These are phyloP conservation scores for Penicillium italicum DNA, from an alignment of 2,329 filamentous ascomycete species.

Conservation along the genomic window DNA sequence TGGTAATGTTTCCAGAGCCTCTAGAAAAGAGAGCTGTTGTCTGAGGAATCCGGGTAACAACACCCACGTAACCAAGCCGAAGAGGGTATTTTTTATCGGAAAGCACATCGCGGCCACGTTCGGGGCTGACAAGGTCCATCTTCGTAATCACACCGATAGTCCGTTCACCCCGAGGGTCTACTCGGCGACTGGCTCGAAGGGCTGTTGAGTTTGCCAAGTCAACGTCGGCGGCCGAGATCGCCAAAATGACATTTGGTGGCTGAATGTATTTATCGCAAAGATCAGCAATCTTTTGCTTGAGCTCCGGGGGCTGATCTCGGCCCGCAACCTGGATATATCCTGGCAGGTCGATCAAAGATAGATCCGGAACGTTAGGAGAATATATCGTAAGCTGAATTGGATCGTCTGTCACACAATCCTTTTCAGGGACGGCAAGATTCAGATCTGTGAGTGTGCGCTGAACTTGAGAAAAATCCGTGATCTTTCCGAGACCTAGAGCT, in stretches of 20 bases:
- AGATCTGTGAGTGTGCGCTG: constrained; percentile 92
- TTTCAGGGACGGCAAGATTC: constrained; percentile 85
- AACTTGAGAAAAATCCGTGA: constrained; percentile 78
- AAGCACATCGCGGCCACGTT: constrained; percentile 72
- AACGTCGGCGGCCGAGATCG: constrained; percentile 95
- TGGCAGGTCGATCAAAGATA: constrained; percentile 92
- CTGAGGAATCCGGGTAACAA: constrained; percentile 77
- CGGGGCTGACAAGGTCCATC: constrained; percentile 92
- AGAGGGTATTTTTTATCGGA: constrained; percentile 90
- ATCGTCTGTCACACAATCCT: constrained; percentile 91
- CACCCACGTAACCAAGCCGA: constrained; percentile 91
- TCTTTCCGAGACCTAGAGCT: constrained; percentile 80
- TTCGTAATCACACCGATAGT: constrained; percentile 99
- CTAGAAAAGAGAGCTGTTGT: constrained; percentile 72
- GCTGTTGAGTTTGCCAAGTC: constrained; percentile 96
- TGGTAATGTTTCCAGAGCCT: constrained; percentile 73
- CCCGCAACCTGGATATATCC: constrained; percentile 97
- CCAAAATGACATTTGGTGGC: constrained; percentile 89
- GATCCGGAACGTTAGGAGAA: constrained; percentile 89
- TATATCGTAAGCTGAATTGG: constrained; percentile 95
- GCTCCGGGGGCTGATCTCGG: constrained; percentile 79
- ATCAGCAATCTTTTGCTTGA: constrained; percentile 94
- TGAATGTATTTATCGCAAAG: constrained; percentile 99
- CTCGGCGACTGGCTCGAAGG: constrained; percentile 79
- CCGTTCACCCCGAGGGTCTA: constrained; percentile 89